phyloP scores from a whole-genome alignment of 2,329 filamentous ascomycete species.

The Epichloe gansuensis region DNA sequence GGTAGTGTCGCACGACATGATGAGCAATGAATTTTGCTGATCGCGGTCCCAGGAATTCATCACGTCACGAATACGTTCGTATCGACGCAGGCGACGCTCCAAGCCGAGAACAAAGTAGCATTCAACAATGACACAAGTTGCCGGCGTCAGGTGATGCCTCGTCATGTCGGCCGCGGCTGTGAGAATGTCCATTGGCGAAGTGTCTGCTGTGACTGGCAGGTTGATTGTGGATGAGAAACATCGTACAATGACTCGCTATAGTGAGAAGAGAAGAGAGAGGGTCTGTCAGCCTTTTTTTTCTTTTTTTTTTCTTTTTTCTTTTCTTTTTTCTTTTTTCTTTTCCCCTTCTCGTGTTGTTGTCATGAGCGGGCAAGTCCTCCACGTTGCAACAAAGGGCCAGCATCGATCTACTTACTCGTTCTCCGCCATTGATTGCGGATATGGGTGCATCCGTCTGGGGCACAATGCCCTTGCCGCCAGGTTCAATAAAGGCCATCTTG shows the following conservation, averaged over 20 bases:
- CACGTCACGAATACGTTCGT: constrained; percentile 75
- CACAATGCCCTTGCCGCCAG: constrained; percentile 33
- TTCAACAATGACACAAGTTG: constrained; percentile 62
- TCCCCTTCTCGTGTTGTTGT: neutral
- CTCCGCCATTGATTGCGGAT: constrained; percentile 68
- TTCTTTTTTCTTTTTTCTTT: neutral
- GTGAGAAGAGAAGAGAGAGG: neutral
- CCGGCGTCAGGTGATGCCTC: constrained; percentile 48
- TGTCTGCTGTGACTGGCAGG: constrained; percentile 61
- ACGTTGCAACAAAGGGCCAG: too few relatives aligned
- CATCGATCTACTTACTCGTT: constrained; percentile 45
- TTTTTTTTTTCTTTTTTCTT: too few relatives aligned
- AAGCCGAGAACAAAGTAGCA: constrained; percentile 63
- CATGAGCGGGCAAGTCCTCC: neutral
- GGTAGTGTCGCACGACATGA: constrained; percentile 46
- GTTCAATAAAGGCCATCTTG: constrained; percentile 28
- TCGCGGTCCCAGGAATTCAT: constrained; percentile 90
- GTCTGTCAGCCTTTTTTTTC: neutral
- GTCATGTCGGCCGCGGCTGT: constrained; percentile 51
- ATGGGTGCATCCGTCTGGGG: constrained; percentile 59
- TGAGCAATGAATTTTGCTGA: constrained; percentile 57
- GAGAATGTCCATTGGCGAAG: constrained; percentile 62
- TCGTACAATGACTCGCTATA: constrained; percentile 55
- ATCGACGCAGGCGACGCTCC: constrained; percentile 69
- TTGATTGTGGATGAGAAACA: constrained; percentile 57